Evolutionary conservation across 352 stramenopile genomes (phyloP), one percentile per base, ranked within the genome.

Genomic region (Pythium pyrilobum): DNA sequence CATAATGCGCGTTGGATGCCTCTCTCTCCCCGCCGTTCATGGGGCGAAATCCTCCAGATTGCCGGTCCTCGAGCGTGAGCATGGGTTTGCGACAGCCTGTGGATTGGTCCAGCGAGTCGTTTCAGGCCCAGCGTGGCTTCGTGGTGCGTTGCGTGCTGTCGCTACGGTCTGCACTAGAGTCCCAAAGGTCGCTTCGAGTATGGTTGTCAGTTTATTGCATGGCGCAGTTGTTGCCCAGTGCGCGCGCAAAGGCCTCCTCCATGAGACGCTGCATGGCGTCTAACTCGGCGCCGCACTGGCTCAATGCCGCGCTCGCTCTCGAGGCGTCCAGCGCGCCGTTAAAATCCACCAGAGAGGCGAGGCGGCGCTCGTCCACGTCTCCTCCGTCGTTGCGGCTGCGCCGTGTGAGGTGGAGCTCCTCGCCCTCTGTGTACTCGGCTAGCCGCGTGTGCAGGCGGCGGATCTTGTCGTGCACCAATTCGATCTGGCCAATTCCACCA

Each of bases 211-310:
- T 23, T 53, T 56, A 61, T 45, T 66, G 58, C 51, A 66, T 61
- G 32, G 58, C 58, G 38, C 58, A 66, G 39, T 66, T 66, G 36
- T 52, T 61, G 31, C 58, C 58, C 20, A 66, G 45, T 23, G 58
- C 46, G 23, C 39, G 51, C 24, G 58, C 58, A 39, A 54, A 66
- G 13, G 58, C 46, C 15, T 66, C 58, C 23, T 66, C 58, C 44
- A 66, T 56, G 52, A 59, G 50, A 55, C 28, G 57, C 20, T 65
- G 57, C 57, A 65, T 59, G 23, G 36, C 45, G 31, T 65, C 49
- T 5, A 65, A 20, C 20, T 56, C 42, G 13, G 11, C 32, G 20
- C 37, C n/a, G 50, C 57, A 59, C 44, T 59, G 57, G 23, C 20
- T 50, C 50, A 65, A 49, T 43, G 42, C 47, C 16, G 28, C 40